Evolutionary conservation across 2,329 filamentous ascomycete genomes (phyloP).

Genomic region (Westerdykella aurantiaca): DNA sequence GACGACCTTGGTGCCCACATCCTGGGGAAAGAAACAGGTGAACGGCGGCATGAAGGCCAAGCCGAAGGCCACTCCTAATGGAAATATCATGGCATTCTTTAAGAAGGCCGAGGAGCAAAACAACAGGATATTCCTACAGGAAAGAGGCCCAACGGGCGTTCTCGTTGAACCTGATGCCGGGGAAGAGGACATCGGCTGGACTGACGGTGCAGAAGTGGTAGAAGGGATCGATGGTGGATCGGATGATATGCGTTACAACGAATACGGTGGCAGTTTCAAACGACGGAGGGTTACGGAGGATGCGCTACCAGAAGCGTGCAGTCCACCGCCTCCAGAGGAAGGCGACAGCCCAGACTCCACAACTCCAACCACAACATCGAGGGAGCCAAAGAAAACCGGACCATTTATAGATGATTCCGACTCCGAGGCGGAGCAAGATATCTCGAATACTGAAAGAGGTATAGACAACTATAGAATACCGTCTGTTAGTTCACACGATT

Average conservation of each 20-base stretch:
- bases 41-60: constrained; percentile 27
- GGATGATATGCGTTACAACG: constrained; percentile 39
- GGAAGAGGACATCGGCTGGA: constrained; percentile 28
- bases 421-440: constrained; percentile 44
- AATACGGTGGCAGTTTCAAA: constrained; percentile 40
- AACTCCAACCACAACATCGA: constrained; percentile 6
- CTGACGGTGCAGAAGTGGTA: constrained; percentile 13
- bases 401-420: constrained; percentile 70
- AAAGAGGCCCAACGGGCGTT: constrained; percentile 17
- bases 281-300: constrained; percentile 36
- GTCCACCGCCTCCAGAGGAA: constrained; percentile 20
- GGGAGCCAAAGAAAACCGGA: constrained; percentile 40
- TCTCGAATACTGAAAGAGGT: neutral
- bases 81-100: constrained; percentile 51
- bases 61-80: constrained; percentile 41
- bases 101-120: constrained; percentile 45
- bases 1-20: constrained; percentile 29
- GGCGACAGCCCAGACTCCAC: constrained; percentile 3
- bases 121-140: constrained; percentile 34
- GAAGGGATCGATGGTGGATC: constrained; percentile 11
- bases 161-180: constrained; percentile 16
- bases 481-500: too few species aligned
- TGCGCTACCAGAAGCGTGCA: constrained; percentile 38
- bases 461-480: neutral
- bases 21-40: constrained; percentile 31